Evolutionary conservation across 1,139 yeast genomes (phyloP).

Genomic region (Hyphopichia khmerensis): DNA sequence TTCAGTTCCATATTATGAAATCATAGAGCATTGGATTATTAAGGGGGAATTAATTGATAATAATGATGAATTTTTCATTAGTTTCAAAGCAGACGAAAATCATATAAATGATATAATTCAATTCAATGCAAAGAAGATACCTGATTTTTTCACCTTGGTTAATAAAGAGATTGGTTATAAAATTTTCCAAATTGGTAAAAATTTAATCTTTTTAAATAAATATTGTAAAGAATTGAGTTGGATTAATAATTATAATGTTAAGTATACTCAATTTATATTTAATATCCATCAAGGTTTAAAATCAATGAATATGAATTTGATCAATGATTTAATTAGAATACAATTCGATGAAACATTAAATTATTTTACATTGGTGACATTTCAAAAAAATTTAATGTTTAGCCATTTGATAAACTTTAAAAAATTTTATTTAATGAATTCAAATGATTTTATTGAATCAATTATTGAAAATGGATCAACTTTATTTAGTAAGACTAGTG

Average conservation of each 20-base stretch:
- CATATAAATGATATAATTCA: constrained; percentile 38
- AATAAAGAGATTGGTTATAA: constrained; percentile 44
- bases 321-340: constrained; percentile 36
- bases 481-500: constrained; percentile 61
- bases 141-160: constrained; percentile 51
- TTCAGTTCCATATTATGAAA: constrained; percentile 61
- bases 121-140: constrained; percentile 46
- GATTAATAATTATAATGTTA: constrained; percentile 38
- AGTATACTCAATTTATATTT: constrained; percentile 31
- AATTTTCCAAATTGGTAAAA: constrained; percentile 76
- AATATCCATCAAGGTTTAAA: constrained; percentile 28
- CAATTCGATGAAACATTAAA: constrained; percentile 61
- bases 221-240: constrained; percentile 53
- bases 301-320: constrained; percentile 27
- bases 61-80: constrained; percentile 71
- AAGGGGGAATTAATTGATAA: constrained; percentile 61
- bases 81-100: constrained; percentile 26
- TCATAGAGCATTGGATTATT: constrained; percentile 65
- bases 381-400: constrained; percentile 48
- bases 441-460: constrained; percentile 74
- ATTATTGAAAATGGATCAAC: constrained; percentile 57
- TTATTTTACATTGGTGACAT: constrained; percentile 51
- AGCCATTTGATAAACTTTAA: constrained; percentile 64
- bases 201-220: constrained; percentile 64
- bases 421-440: constrained; percentile 66